These are phyloP conservation scores for Scytalidium sp. DNA, from an alignment of 2,329 filamentous ascomycete species.

Conservation along the genomic window DNA sequence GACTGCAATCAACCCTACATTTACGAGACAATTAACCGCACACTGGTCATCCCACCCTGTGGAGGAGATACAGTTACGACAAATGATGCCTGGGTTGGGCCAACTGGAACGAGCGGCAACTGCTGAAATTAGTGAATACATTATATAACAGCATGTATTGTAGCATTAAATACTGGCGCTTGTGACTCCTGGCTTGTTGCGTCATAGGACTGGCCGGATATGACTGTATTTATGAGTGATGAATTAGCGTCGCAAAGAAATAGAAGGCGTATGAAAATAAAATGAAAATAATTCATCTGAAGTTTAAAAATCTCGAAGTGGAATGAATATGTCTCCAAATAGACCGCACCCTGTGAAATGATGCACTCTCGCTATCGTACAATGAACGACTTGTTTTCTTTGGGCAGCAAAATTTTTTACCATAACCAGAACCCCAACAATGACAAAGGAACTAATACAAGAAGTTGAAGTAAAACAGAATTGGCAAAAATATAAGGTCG, in stretches of 20 bases:
- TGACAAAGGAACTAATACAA: no score
- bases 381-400: no score
- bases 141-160: neutral
- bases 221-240: neutral
- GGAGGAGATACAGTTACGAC: slow-evolving; percentile 24
- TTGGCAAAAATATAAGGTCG: neutral
- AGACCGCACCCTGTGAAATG: no score
- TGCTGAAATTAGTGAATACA: slow-evolving; percentile 13
- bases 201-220: neutral
- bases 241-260: neutral
- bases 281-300: neutral
- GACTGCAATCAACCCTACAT: slow-evolving; percentile 39
- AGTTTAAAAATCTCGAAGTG: no score
- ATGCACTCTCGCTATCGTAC: no score
- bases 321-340: no score
- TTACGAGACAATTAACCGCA: slow-evolving; percentile 42
- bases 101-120: slow-evolving; percentile 22
- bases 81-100: slow-evolving; percentile 38
- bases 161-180: neutral
- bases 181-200: neutral
- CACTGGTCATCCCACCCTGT: slow-evolving; percentile 36
- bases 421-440: no score
- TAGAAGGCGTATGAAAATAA: neutral
- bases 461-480: no score
- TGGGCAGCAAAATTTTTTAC: no score